These are phyloP conservation scores for Avena atlantica DNA, from an alignment of 176 grass and related monocot species.

Conservation along the genomic window DNA sequence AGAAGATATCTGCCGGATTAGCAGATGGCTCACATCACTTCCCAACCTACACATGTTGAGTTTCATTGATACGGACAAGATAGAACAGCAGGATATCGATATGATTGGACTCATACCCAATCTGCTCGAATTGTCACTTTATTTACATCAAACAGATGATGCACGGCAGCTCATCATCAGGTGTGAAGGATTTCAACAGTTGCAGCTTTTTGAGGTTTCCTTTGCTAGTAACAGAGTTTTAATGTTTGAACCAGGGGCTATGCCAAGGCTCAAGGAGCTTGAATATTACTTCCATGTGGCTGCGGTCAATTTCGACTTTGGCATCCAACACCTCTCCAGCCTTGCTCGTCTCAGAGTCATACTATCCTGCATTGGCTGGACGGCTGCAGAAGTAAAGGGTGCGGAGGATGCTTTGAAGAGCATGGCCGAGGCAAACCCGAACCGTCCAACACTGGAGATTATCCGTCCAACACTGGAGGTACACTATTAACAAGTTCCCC, in stretches of 20 bases:
- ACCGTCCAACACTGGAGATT: slow-evolving; percentile 1
- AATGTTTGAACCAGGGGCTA: slow-evolving; percentile 19
- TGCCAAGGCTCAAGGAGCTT: slow-evolving; percentile 24
- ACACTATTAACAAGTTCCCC: too few relatives aligned
- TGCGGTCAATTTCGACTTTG: not conserved
- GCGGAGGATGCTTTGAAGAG: slow-evolving; percentile 13
- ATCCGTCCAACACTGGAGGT: too few relatives aligned
- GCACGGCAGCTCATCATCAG: not conserved
- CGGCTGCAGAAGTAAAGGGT: not conserved
- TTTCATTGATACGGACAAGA: accelerated
- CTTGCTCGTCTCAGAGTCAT: not conserved
- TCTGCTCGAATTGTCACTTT: not conserved
- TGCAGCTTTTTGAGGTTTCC: not conserved
- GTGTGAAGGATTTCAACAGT: not conserved
- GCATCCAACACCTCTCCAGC: slow-evolving; percentile 6
- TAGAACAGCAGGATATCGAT: slow-evolving; percentile 2
- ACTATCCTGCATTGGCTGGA: accelerated
- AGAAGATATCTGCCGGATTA: not conserved
- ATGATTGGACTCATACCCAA: slow-evolving; percentile 9
- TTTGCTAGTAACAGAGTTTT: accelerated
- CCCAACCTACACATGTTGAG: not conserved
- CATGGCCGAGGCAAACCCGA: not conserved
- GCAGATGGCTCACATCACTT: slow-evolving; percentile 11
- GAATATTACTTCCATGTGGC: accelerated
- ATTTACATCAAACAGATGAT: accelerated